phyloP scores from a whole-genome alignment of 441 rosid species.

The Hura crepitans region DNA sequence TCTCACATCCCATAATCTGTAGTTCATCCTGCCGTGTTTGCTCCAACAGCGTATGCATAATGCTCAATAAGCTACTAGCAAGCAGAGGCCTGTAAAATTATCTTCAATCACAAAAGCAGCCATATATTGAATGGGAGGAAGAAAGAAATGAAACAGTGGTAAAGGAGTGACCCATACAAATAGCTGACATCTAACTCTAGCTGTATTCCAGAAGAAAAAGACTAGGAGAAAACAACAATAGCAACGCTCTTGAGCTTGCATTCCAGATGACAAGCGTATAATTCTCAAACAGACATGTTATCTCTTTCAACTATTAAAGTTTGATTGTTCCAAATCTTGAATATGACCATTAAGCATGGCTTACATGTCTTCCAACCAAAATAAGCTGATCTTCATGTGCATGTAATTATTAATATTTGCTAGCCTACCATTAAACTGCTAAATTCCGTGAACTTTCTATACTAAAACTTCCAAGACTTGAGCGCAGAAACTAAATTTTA shows the following conservation, averaged over 20 bases:
- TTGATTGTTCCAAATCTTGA: not conserved
- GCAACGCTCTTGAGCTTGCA: not conserved
- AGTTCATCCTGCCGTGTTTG: slow-evolving; percentile 70
- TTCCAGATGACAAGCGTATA: not conserved
- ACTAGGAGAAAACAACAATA: not conserved
- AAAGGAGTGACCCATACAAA: not conserved
- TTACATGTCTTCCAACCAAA: not conserved
- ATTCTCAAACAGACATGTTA: not conserved
- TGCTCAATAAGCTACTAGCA: slow-evolving; percentile 72
- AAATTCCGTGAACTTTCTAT: not conserved
- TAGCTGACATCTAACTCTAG: slow-evolving; percentile 2
- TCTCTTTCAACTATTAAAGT: not conserved
- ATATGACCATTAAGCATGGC: not conserved
- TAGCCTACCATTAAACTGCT: not conserved
- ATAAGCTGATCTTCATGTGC: not conserved
- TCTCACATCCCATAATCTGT: slow-evolving; percentile 70
- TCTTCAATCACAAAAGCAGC: slow-evolving; percentile 18
- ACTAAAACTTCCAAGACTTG: not conserved
- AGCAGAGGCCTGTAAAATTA: slow-evolving; percentile 62
- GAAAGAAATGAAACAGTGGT: not conserved
- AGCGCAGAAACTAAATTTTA: not conserved
- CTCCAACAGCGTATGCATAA: slow-evolving; percentile 68
- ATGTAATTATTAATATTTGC: not conserved
- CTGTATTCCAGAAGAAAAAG: not conserved
- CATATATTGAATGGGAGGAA: not conserved